Evolutionary conservation across 306 rosid genomes (phyloP).

Genomic region (Morella rubra): DNA sequence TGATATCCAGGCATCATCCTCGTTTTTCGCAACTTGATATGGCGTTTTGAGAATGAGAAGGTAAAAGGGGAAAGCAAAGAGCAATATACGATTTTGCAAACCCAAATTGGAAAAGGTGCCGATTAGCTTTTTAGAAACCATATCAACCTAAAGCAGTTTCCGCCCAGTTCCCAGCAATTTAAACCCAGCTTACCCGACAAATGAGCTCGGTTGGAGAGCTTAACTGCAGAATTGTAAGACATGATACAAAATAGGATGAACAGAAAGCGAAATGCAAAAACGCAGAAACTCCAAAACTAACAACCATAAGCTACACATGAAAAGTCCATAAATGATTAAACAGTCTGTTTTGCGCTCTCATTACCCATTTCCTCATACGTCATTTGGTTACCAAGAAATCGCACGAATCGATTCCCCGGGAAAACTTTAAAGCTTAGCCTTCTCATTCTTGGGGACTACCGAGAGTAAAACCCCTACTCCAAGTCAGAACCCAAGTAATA

Average conservation of each 20-base stretch:
- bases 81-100: not conserved
- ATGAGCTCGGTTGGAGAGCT: not conserved
- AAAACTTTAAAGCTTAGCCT: slow-evolving; percentile 9
- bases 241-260: not conserved
- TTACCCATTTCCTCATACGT: not conserved
- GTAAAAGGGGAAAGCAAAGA: not conserved
- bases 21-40: not conserved
- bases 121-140: not conserved
- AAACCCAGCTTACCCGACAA: not conserved
- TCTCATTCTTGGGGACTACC: slow-evolving; percentile 7
- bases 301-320: not conserved
- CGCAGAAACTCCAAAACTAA: not conserved
- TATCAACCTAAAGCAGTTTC: not conserved
- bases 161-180: not conserved
- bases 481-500: not conserved
- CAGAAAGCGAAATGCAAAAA: not conserved
- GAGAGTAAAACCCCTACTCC: slow-evolving; percentile 4
- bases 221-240: not conserved
- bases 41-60: not conserved
- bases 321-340: not conserved
- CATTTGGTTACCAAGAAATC: not conserved
- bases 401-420: not conserved
- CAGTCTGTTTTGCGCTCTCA: not conserved
- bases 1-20: not conserved
- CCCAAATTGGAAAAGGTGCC: not conserved